Evolutionary conservation across 805 yeast genomes (phyloP).

Genomic region (Candida piceae): DNA sequence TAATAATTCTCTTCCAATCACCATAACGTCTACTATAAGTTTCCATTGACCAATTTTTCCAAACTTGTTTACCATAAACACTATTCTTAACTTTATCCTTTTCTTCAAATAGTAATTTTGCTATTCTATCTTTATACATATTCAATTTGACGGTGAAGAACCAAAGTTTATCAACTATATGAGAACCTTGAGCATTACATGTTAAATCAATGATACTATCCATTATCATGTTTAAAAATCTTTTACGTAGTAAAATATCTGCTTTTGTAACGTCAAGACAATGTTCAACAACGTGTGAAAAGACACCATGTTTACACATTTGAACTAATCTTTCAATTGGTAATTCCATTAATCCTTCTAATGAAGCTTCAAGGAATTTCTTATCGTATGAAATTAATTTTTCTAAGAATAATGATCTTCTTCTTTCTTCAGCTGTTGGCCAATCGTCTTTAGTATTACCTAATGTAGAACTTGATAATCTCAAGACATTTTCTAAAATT

Average conservation of each 20-base stretch:
- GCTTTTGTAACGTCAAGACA: slow-evolving; percentile 46
- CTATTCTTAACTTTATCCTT: slow-evolving; percentile 75
- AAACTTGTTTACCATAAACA: slow-evolving; percentile 81
- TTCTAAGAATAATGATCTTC: slow-evolving; percentile 71
- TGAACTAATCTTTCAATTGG: slow-evolving; percentile 59
- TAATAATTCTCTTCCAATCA: slow-evolving; percentile 76
- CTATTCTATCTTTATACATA: slow-evolving; percentile 82
- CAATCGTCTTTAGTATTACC: slow-evolving; percentile 83
- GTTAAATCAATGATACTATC: slow-evolving; percentile 53
- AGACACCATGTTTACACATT: slow-evolving; percentile 86
- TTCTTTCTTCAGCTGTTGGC: slow-evolving; percentile 89
- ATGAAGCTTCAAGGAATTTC: slow-evolving; percentile 49
- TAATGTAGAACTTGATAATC: slow-evolving; percentile 62
- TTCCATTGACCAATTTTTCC: slow-evolving; percentile 95
- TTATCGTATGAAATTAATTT: slow-evolving; percentile 66
- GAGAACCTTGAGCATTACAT: slow-evolving; percentile 88
- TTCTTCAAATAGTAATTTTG: slow-evolving; percentile 54
- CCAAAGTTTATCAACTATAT: slow-evolving; percentile 83
- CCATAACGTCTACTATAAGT: slow-evolving; percentile 62
- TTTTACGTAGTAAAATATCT: slow-evolving; percentile 47
- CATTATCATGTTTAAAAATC: slow-evolving; percentile 61
- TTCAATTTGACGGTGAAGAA: slow-evolving; percentile 68
- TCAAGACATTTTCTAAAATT: slow-evolving; percentile 63
- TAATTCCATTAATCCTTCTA: slow-evolving; percentile 56
- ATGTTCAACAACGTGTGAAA: slow-evolving; percentile 81